These are phyloP conservation scores for Silene latifolia DNA, from an alignment of 148 eudicot genomes.

Conservation along the genomic window DNA sequence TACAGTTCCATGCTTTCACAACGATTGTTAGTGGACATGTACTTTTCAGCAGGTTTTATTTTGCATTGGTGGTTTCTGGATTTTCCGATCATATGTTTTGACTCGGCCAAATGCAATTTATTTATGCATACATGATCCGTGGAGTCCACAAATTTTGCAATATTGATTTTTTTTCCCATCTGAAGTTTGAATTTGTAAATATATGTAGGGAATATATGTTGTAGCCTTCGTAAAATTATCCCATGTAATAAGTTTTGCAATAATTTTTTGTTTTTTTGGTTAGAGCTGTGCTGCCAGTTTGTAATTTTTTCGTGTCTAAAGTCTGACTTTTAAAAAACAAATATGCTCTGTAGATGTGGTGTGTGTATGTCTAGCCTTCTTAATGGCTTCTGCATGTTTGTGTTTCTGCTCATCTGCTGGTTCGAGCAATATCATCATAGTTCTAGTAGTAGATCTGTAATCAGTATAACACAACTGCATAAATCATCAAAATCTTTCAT, in stretches of 20 bases:
- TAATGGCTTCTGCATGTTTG: background rate
- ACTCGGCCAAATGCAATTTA: background rate
- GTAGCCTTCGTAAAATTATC: too few species aligned
- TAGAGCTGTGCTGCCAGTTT: background rate
- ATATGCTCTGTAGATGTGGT: background rate
- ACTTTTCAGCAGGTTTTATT: background rate
- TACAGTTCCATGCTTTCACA: background rate
- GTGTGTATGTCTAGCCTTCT: background rate
- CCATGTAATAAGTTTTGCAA: background rate
- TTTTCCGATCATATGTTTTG: background rate
- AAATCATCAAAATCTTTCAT: background rate
- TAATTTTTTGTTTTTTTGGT: background rate
- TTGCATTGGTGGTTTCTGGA: too few species aligned
- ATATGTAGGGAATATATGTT: too few species aligned
- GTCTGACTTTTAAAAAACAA: background rate
- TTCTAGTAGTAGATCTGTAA: background rate
- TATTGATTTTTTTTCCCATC: too few species aligned
- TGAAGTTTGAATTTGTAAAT: too few species aligned
- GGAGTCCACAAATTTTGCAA: background rate
- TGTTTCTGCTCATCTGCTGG: background rate
- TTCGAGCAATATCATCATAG: background rate
- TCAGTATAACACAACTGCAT: background rate
- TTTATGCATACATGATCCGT: background rate
- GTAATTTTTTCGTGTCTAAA: background rate
- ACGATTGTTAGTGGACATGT: background rate